A percentile compares a stretch with the other conserved stretches of the same genome.
phyloP scores from a whole-genome alignment of 1,284 basidiomycete species.

The Leucoagaricus sp. region DNA sequence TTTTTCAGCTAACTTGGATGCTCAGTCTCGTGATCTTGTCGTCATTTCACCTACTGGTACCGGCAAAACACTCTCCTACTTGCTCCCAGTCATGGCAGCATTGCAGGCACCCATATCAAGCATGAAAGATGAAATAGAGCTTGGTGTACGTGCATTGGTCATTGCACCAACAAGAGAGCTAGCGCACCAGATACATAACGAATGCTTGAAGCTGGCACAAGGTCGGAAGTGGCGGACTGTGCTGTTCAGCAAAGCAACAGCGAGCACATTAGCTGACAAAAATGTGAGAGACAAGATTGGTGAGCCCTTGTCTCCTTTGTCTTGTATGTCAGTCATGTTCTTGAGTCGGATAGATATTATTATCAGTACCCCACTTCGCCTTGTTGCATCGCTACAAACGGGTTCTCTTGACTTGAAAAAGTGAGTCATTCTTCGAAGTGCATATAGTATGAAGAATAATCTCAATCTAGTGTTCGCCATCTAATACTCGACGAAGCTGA shows the following conservation, averaged over 20 bases:
- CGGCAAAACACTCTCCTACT: constrained; percentile 91
- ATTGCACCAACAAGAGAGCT: constrained; percentile 94
- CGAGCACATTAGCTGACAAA: constrained; percentile 70
- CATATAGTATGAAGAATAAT: constrained; percentile 14
- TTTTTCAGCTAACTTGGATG: constrained; percentile 6
- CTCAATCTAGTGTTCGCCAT: constrained; percentile 70
- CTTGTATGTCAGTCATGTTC: background rate
- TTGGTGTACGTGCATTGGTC: constrained; percentile 78
- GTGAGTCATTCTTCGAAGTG: constrained; percentile 45
- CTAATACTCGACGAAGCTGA: constrained; percentile 92
- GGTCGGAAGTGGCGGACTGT: constrained; percentile 85
- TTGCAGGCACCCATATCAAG: constrained; percentile 64
- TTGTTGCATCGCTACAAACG: constrained; percentile 74
- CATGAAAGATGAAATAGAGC: constrained; percentile 44
- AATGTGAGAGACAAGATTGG: constrained; percentile 72
- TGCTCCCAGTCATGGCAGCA: constrained; percentile 76
- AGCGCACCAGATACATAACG: constrained; percentile 95
- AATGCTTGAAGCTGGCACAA: constrained; percentile 81
- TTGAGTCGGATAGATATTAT: constrained; percentile 60
- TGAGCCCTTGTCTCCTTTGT: constrained; percentile 25
- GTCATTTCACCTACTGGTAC: constrained; percentile 95
- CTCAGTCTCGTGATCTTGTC: constrained; percentile 75
- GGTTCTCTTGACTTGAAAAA: constrained; percentile 69
- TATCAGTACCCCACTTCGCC: constrained; percentile 78
- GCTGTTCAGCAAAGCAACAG: constrained; percentile 85